phyloP scores from a whole-genome alignment of 352 stramenopile genomes.

The Phytopythium oedochilum region DNA sequence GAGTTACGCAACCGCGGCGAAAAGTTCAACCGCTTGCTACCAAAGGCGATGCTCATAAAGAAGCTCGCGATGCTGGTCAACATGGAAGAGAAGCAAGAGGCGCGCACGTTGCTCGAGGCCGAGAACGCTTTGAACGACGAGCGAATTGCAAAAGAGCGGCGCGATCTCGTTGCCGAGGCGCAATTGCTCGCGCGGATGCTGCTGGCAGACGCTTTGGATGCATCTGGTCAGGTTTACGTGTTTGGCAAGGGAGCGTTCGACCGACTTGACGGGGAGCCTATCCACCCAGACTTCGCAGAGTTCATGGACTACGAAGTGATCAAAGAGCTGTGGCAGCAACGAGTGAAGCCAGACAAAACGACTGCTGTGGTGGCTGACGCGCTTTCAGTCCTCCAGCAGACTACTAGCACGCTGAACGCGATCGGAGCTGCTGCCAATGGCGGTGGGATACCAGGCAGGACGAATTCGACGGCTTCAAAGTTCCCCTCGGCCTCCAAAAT shows the following conservation, averaged over 20 bases:
- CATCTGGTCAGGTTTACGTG: slow-evolving; percentile 71
- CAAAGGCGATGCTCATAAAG: slow-evolving; percentile 39
- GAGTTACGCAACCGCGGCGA: slow-evolving; percentile 59
- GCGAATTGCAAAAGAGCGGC: slow-evolving; percentile 29
- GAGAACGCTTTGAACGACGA: slow-evolving; percentile 48
- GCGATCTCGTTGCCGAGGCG: slow-evolving; percentile 46
- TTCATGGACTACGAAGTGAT: slow-evolving; percentile 69
- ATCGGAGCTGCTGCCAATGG: neutral
- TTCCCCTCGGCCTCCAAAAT: slow-evolving; percentile 26
- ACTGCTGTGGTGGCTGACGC: slow-evolving; percentile 1
- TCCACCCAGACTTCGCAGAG: slow-evolving; percentile 60
- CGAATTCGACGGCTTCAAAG: neutral
- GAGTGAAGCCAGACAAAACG: slow-evolving; percentile 27
- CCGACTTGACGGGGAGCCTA: slow-evolving; percentile 53
- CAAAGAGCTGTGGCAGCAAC: slow-evolving; percentile 45
- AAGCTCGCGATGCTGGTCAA: slow-evolving; percentile 62
- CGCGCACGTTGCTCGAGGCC: slow-evolving; percentile 47
- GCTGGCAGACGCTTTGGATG: slow-evolving; percentile 58
- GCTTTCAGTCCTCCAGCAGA: neutral
- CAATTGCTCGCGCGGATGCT: slow-evolving; percentile 33
- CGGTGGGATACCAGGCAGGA: neutral
- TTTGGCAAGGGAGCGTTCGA: slow-evolving; percentile 66
- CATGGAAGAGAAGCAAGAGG: slow-evolving; percentile 66
- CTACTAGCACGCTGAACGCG: neutral
- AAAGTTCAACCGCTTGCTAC: slow-evolving; percentile 64